Evolutionary conservation across 2,329 filamentous ascomycete genomes (phyloP).

Genomic region (Didymella keratinophila): DNA sequence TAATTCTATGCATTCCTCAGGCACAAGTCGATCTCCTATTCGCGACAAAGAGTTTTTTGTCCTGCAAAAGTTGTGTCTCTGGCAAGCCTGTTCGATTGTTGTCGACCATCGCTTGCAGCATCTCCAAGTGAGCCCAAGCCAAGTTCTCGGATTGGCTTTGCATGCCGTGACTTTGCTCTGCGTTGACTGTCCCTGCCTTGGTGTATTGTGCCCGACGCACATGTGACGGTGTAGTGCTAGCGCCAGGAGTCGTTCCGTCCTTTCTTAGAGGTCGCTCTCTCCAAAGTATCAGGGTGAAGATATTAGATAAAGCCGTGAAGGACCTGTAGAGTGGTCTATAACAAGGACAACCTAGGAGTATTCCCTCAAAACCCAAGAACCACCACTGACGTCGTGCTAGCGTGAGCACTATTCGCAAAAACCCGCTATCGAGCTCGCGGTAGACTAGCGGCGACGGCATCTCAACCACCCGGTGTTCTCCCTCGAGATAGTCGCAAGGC

Average conservation of each 20-base stretch:
- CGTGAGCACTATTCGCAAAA: not conserved
- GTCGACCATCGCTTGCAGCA: no score
- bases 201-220: no score
- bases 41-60: no score
- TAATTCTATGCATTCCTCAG: not conserved
- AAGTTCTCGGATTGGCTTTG: no score
- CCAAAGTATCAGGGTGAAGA: not conserved
- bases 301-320: not conserved
- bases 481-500: not conserved
- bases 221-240: no score
- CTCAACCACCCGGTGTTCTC: not conserved
- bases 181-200: no score
- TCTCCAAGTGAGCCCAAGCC: no score
- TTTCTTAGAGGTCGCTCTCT: not conserved
- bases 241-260: not conserved
- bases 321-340: not conserved
- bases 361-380: not conserved
- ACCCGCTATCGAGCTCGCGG: not conserved
- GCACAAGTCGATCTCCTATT: no score
- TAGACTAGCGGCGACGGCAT: not conserved
- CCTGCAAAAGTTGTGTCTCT: no score
- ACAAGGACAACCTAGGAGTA: no score
- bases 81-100: no score
- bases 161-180: no score
- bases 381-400: not conserved